A percentile compares a stretch with the other conserved stretches of the same genome.
These are phyloP conservation scores for Moringa oleifera DNA, from an alignment of 345 rosid species.

Conservation along the genomic window DNA sequence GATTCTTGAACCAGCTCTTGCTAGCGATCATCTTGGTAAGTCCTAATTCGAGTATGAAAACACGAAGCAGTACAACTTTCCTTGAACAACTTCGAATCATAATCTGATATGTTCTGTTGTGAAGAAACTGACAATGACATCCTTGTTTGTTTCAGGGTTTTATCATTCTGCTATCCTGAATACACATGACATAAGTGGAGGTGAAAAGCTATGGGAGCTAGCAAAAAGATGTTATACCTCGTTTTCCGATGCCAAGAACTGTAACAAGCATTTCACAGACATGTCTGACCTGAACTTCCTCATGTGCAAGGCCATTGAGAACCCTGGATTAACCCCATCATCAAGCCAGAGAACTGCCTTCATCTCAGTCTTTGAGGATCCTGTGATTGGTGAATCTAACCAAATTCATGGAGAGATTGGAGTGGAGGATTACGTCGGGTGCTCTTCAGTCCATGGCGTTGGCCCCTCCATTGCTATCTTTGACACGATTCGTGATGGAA, in stretches of 20 bases:
- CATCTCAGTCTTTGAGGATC: constrained; percentile 66
- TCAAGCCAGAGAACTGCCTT: constrained; percentile 57
- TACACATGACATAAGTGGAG: constrained; percentile 52
- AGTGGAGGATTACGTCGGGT: constrained; percentile 52
- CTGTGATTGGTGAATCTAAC: constrained; percentile 32
- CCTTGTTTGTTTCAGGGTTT: constrained; percentile 39
- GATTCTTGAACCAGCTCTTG: constrained; percentile 56
- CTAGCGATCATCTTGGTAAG: constrained; percentile 46
- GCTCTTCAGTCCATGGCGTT: constrained; percentile 65
- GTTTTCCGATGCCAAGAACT: constrained; percentile 44
- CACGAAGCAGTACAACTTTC: too few relatives aligned
- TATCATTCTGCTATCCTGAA: constrained; percentile 71
- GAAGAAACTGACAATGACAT: background rate
- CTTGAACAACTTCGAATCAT: too few relatives aligned
- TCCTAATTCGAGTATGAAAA: too few relatives aligned
- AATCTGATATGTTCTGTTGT: too few relatives aligned
- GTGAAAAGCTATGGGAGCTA: constrained; percentile 58
- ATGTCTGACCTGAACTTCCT: constrained; percentile 74
- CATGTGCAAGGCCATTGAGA: constrained; percentile 78
- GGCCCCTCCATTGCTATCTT: constrained; percentile 66
- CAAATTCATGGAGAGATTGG: constrained; percentile 27
- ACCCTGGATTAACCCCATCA: constrained; percentile 68
- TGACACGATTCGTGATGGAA: constrained; percentile 56
- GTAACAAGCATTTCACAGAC: constrained; percentile 68
- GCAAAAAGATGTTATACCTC: constrained; percentile 48